phyloP scores from a whole-genome alignment of 768 basidiomycete species.

The Tricholoma sp. region DNA sequence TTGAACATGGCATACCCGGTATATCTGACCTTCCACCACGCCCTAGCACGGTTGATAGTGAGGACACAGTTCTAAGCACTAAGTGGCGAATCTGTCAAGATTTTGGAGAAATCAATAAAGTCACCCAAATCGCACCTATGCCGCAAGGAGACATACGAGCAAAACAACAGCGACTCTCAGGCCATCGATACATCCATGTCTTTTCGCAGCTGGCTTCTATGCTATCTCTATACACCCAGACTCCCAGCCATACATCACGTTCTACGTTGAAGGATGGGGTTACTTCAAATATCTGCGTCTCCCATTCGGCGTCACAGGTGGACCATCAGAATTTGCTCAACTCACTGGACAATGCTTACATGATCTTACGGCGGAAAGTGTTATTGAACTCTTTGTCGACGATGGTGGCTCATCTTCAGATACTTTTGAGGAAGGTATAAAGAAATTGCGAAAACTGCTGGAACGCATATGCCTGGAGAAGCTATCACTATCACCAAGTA shows the following conservation, averaged over 20 bases:
- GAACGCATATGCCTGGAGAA: conserved; percentile 15
- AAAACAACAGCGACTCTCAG: conserved; percentile 29
- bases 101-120: conserved; percentile 29
- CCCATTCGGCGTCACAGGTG: conserved; percentile 36
- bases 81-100: conserved; percentile 35
- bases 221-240: conserved; percentile 8
- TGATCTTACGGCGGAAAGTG: conserved; percentile 17
- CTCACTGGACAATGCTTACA: conserved; percentile 20
- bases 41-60: background rate
- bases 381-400: conserved; percentile 35
- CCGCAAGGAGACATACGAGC: conserved; percentile 26
- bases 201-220: conserved; percentile 34
- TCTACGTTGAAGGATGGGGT: conserved; percentile 32
- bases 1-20: conserved; percentile 3
- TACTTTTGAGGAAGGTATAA: conserved; percentile 22
- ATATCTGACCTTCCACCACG: background rate
- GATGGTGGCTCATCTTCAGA: conserved; percentile 30
- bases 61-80: background rate
- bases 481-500: conserved; percentile 30
- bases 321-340: conserved; percentile 30
- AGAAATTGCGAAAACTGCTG: conserved; percentile 20
- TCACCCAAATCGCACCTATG: conserved; percentile 23
- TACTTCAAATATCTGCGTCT: conserved; percentile 29
- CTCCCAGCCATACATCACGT: conserved; percentile 20
- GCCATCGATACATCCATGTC: conserved; percentile 24